phyloP scores from a whole-genome alignment of 352 stramenopile species.

The Pelagophyceae sp. region DNA sequence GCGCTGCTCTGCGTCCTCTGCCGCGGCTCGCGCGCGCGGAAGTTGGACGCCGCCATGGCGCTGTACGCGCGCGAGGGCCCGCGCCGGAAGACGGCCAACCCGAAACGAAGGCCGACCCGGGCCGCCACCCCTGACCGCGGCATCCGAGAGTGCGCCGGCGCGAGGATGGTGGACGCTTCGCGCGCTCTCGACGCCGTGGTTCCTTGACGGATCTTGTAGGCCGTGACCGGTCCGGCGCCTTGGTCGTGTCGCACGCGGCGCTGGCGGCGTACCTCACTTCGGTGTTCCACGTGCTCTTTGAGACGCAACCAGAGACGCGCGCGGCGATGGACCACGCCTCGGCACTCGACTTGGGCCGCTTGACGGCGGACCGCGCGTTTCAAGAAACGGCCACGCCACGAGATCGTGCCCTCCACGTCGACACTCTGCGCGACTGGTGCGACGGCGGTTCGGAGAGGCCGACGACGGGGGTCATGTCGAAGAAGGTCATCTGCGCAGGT shows the following conservation, averaged over 20 bases:
- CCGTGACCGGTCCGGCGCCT: too few species aligned
- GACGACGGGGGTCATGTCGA: too few species aligned
- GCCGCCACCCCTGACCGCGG: too few species aligned
- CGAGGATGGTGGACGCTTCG: too few species aligned
- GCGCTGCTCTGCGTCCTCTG: slow-evolving; percentile 17
- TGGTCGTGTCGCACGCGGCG: slow-evolving; percentile 20
- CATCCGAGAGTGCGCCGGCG: too few species aligned
- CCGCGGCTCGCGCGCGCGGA: not conserved
- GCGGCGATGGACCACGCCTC: not conserved
- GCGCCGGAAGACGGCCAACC: not conserved
- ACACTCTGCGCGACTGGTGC: not conserved
- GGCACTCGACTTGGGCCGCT: not conserved
- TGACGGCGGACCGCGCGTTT: not conserved
- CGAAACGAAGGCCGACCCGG: too few species aligned
- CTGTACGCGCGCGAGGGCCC: not conserved
- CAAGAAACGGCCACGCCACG: not conserved
- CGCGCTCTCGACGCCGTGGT: too few species aligned
- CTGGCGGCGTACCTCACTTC: slow-evolving; percentile 29
- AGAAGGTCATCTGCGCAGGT: too few species aligned
- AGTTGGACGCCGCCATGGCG: slow-evolving; percentile 5
- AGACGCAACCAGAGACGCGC: slow-evolving; percentile 15
- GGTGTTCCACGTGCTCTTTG: slow-evolving; percentile 31
- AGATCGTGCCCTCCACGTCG: not conserved
- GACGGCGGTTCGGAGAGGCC: not conserved
- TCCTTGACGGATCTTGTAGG: too few species aligned